phyloP scores from a whole-genome alignment of 164 flowering plant genomes.

The Vitis riparia region DNA sequence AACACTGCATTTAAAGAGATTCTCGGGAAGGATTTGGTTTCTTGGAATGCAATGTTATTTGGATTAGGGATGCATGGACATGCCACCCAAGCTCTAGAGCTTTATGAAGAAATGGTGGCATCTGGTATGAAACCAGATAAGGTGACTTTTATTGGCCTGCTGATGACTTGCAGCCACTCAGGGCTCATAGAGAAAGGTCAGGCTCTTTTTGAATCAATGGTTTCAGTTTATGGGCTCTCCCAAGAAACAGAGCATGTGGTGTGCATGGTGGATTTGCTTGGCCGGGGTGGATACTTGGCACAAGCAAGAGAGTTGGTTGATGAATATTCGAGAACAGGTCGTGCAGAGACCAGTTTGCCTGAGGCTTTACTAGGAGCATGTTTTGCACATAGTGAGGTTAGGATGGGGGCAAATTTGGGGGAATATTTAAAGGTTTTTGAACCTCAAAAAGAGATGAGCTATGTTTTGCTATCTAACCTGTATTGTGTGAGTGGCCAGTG shows the following conservation, averaged over 20 bases:
- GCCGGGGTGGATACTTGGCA: slow-evolving; percentile 45
- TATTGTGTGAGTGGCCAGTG: slow-evolving; percentile 59
- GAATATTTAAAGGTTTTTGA: slow-evolving; percentile 35
- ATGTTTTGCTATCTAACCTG: slow-evolving; percentile 63
- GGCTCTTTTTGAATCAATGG: slow-evolving; percentile 40
- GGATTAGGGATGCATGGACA: slow-evolving; percentile 59
- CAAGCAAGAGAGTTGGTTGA: slow-evolving; percentile 39
- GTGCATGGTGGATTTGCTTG: slow-evolving; percentile 63
- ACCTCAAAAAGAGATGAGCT: slow-evolving; percentile 51
- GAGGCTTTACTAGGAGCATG: slow-evolving; percentile 64
- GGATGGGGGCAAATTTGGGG: slow-evolving; percentile 37
- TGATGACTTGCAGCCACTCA: slow-evolving; percentile 63
- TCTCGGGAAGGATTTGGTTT: slow-evolving; percentile 42
- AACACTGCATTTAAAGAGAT: slow-evolving; percentile 41
- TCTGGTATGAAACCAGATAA: slow-evolving; percentile 44
- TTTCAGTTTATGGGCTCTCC: slow-evolving; percentile 23
- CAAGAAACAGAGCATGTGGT: slow-evolving; percentile 51
- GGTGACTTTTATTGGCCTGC: slow-evolving; percentile 56
- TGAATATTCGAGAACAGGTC: slow-evolving; percentile 4
- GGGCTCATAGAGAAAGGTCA: slow-evolving; percentile 45
- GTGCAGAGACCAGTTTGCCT: slow-evolving; percentile 10
- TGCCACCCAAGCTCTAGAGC: slow-evolving; percentile 36
- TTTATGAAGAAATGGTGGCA: slow-evolving; percentile 41
- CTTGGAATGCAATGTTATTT: slow-evolving; percentile 76
- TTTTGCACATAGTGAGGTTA: slow-evolving; percentile 34